Percentiles rank a stretch among this genome's conserved stretches.
Evolutionary conservation across 139 green algal species (phyloP).

Genomic region (Spirogloea muscicola): DNA sequence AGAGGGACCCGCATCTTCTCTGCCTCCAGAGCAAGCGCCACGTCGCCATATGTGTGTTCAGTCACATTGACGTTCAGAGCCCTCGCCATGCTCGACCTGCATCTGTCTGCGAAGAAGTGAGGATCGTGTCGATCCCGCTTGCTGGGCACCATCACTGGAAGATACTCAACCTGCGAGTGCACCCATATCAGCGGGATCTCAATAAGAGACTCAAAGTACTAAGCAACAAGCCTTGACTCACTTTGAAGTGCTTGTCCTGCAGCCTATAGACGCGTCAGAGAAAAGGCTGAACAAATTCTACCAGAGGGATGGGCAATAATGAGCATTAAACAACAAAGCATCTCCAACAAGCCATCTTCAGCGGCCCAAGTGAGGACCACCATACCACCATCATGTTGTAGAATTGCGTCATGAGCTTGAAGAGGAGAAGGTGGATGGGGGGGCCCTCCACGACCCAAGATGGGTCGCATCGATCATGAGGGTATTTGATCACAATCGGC

Average conservation of each 20-base stretch:
- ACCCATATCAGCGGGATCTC: too few species aligned
- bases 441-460: slow-evolving; percentile 38
- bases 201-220: too few species aligned
- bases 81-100: slow-evolving; percentile 9
- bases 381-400: slow-evolving; percentile 31
- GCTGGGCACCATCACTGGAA: slow-evolving; percentile 21
- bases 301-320: too few species aligned
- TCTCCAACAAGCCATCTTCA: too few species aligned
- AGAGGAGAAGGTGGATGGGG: slow-evolving; percentile 3
- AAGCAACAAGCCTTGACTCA: too few species aligned
- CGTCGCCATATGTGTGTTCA: slow-evolving; percentile 32
- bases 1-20: slow-evolving; percentile 4
- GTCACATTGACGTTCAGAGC: slow-evolving; percentile 27
- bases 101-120: slow-evolving; percentile 3
- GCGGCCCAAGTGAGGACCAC: too few species aligned
- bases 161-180: slow-evolving; percentile 30
- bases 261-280: too few species aligned
- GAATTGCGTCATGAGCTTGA: slow-evolving; percentile 20
- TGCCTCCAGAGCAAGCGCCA: slow-evolving; percentile 16
- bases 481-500: slow-evolving; percentile 28
- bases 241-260: too few species aligned
- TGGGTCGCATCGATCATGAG: slow-evolving; percentile 19
- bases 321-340: too few species aligned
- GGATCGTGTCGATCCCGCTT: slow-evolving; percentile 5
- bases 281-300: too few species aligned